These are phyloP conservation scores for Teunomyces lycoperdinae DNA, from an alignment of 805 yeast genomes.

Conservation along the genomic window DNA sequence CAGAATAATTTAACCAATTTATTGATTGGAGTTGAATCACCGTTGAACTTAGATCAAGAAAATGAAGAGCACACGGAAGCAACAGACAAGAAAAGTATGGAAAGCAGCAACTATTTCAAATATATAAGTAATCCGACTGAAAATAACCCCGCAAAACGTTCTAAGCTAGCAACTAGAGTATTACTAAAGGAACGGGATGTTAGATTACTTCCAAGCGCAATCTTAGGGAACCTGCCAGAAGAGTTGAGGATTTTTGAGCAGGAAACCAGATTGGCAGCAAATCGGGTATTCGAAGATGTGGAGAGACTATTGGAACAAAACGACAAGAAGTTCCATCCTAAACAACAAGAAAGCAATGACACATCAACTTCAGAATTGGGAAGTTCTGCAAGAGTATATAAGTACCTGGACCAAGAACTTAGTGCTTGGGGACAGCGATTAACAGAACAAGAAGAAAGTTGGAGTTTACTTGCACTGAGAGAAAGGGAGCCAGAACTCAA, in stretches of 20 bases:
- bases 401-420: neutral
- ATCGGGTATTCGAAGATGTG: neutral
- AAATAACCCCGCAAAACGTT: too few species aligned
- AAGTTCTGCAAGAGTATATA: neutral
- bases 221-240: constrained; percentile 1
- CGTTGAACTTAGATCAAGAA: too few species aligned
- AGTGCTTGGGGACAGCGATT: neutral
- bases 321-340: neutral
- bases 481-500: neutral
- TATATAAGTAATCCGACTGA: too few species aligned
- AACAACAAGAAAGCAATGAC: neutral
- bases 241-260: neutral
- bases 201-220: neutral
- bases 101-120: too few species aligned
- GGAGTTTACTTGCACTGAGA: neutral
- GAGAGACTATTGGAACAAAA: neutral
- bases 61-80: too few species aligned
- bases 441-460: neutral
- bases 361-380: neutral
- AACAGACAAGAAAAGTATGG: too few species aligned
- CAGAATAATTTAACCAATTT: too few species aligned
- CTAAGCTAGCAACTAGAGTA: neutral
- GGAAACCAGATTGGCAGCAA: constrained; percentile 1
- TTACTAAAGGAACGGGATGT: neutral
- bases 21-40: too few species aligned